These are phyloP conservation scores for Aquilaria agallochum DNA, from an alignment of 441 rosid genomes.

Conservation along the genomic window DNA sequence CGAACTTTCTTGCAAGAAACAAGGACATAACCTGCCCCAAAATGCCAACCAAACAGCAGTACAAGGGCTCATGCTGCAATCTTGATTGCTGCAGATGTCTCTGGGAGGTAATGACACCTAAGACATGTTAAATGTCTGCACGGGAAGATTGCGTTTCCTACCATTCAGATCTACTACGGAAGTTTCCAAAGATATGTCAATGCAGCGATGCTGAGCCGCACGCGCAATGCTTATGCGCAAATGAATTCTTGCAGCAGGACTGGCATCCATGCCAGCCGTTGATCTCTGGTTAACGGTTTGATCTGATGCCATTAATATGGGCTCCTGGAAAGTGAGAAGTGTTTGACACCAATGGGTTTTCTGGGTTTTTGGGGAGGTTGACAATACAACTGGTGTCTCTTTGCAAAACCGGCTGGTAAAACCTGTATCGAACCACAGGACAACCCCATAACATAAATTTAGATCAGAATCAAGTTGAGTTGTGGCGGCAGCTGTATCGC, in stretches of 20 bases:
- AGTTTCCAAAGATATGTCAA: conserved; percentile 80
- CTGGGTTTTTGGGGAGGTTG: conserved; percentile 79
- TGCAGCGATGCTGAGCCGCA: conserved; percentile 71
- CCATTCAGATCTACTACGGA: conserved; percentile 47
- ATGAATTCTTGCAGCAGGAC: conserved; percentile 60
- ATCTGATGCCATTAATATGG: conserved; percentile 48
- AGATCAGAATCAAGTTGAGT: conserved; percentile 14
- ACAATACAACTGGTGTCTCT: conserved; percentile 65
- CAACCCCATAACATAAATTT: conserved; percentile 66
- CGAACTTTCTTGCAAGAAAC: no score
- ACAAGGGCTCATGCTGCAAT: no score
- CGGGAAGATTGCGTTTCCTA: conserved; percentile 55
- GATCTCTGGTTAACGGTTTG: conserved; percentile 23
- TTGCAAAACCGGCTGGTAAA: conserved; percentile 86
- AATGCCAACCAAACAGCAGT: no score
- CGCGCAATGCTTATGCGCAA: conserved; percentile 81
- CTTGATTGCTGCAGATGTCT: no score
- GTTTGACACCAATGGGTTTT: conserved; percentile 96
- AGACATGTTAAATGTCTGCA: conserved; percentile 65
- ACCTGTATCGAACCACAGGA: conserved; percentile 89
- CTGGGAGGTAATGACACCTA: background rate
- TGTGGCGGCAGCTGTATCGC: conserved; percentile 14
- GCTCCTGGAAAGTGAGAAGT: conserved; percentile 70
- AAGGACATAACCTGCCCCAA: no score
- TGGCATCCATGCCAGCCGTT: conserved; percentile 39